phyloP scores from a whole-genome alignment of 2,329 filamentous ascomycete genomes.

The Hypoxylon sp. region DNA sequence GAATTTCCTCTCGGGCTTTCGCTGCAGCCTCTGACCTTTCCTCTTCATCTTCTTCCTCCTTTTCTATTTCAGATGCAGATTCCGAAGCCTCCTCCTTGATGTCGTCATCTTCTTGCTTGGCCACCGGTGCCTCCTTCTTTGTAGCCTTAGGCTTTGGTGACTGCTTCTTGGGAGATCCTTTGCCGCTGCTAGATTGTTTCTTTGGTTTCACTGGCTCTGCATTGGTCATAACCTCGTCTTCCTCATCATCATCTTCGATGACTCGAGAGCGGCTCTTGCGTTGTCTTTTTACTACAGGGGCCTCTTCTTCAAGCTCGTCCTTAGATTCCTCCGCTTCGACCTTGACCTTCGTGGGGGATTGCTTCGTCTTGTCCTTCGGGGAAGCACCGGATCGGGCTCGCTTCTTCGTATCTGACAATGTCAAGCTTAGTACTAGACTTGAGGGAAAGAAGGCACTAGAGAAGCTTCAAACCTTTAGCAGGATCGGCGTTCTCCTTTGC shows the following conservation, averaged over 20 bases:
- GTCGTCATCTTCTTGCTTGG: constrained; percentile 56
- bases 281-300: constrained; percentile 72
- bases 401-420: constrained; percentile 62
- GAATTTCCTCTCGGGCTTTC: constrained; percentile 85
- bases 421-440: constrained; percentile 24
- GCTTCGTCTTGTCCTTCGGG: constrained; percentile 44
- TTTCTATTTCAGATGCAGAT: constrained; percentile 66
- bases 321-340: constrained; percentile 54
- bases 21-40: constrained; percentile 79
- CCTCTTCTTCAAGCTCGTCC: constrained; percentile 64
- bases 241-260: constrained; percentile 66
- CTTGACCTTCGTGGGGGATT: constrained; percentile 53
- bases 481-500: constrained; percentile 59
- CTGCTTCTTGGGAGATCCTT: constrained; percentile 53
- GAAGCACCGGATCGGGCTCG: constrained; percentile 55
- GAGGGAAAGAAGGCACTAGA: not conserved
- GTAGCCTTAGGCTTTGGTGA: constrained; percentile 41
- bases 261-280: constrained; percentile 64
- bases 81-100: constrained; percentile 60
- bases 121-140: constrained; percentile 44
- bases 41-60: constrained; percentile 65
- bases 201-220: constrained; percentile 50
- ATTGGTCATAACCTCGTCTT: constrained; percentile 59
- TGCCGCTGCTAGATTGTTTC: constrained; percentile 52
- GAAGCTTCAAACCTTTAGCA: constrained; percentile 56